Base-by-base conservation (phyloP, 1,284 basidiomycete species). In the Cutaneotrichosporon dermatis region DNA sequence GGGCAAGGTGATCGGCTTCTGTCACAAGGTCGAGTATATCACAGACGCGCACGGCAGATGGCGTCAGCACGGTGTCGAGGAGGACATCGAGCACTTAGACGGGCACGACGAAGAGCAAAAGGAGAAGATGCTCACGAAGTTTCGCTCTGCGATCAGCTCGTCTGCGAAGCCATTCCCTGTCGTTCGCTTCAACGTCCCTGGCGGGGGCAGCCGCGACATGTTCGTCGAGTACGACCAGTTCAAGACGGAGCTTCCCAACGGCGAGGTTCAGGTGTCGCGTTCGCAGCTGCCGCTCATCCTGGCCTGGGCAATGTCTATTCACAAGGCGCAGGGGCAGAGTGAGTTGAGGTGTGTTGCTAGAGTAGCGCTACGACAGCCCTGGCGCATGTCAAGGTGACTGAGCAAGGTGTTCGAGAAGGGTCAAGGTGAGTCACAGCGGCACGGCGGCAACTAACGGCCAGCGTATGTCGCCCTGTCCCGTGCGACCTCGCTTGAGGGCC, bases 391-490 rank as follows among this genome's bases (percentile, higher is more conserved):
- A 78, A 77, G 58, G 77, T 81, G 37, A 79, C 74, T 82, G 51
- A 69, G 73, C 58, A 77, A 78, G 58, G 77, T 80, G 13, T 82
- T 97, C 68, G 93, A 96, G 79, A 94, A 92, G 77, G 92, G 91
- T 84, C 75, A 78, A 55, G 40, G 81, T 65, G 33, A 43, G 60
- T 62, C 9, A 10, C 34, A 36, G 25, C 4, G 16, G 25, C 1
- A 5, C 39, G 34, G 11, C 39, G 25, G 39, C 51, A 44, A 10
- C 57, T 15, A 44, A 59, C 51, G 54, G 13, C 7, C 92, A 81
- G 92, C 92, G 40, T 98, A 99, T 70, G 94, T 98, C 36, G 95
- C 96, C 0, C 82, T 99, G 13, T 96, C 93, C 25, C 90, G 96
- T 39, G 96, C 96, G 3, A 96, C 93, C 0, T 88, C 86, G 8